A percentile compares a stretch with the other conserved stretches of the same genome.
Conservation (phyloP, 352 stramenopile genomes). For the Phytophthora agathidicida region DNA sequence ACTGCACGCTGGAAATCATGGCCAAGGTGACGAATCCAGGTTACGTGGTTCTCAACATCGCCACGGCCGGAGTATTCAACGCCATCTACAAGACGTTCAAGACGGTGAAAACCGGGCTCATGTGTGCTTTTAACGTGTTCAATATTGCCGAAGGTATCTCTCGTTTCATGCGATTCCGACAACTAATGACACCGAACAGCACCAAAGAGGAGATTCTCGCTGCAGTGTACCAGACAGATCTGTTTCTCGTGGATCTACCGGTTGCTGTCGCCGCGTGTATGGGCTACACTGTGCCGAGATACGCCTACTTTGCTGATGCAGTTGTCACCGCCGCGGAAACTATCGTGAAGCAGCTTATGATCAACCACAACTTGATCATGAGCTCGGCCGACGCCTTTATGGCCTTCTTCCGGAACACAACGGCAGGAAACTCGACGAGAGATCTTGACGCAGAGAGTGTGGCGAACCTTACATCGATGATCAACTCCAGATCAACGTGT, state of each 20-base stretch:
- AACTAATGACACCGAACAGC: constrained; percentile 42
- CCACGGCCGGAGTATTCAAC: constrained; percentile 59
- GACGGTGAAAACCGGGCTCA: constrained; percentile 44
- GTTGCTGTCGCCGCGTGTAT: constrained; percentile 57
- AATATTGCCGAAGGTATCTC: constrained; percentile 52
- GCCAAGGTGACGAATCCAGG: constrained; percentile 55
- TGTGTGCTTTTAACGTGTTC: constrained; percentile 61
- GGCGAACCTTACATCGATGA: constrained; percentile 39
- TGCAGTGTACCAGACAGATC: constrained; percentile 58
- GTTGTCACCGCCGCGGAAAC: constrained; percentile 40
- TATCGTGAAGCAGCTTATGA: constrained; percentile 46
- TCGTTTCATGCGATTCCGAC: constrained; percentile 44
- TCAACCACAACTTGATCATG: constrained; percentile 47
- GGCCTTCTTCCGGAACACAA: constrained; percentile 31
- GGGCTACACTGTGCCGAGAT: constrained; percentile 32
- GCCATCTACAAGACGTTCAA: constrained; percentile 47
- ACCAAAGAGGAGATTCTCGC: constrained; percentile 57
- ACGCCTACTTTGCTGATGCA: constrained; percentile 36
- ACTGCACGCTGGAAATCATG: constrained; percentile 59
- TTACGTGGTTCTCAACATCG: constrained; percentile 55
- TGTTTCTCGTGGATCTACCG: constrained; percentile 60
- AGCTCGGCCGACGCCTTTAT: constrained; percentile 43
- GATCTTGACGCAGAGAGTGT: constrained; percentile 32
- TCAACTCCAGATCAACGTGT: constrained; percentile 44
- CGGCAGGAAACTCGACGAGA: constrained; percentile 18